Evolutionary conservation across 73 alveolate genomes (phyloP).

Genomic region (Symbiodinium pilosum): DNA sequence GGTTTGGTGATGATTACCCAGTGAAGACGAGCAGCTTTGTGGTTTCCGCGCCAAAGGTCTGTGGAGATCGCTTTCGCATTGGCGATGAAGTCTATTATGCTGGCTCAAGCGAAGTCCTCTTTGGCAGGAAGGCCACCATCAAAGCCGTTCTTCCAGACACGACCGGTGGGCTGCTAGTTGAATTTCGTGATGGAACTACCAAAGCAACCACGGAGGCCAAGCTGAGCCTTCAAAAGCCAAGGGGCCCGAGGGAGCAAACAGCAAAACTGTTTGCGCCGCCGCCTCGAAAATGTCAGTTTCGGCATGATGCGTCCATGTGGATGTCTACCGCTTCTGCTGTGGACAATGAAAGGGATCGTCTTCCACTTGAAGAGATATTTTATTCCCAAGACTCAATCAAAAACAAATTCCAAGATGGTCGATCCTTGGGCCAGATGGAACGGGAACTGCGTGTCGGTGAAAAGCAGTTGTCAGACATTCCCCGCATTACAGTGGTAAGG

Average conservation of each 20-base stretch:
- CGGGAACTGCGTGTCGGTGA: neutral
- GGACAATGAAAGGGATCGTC: neutral
- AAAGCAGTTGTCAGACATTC: neutral
- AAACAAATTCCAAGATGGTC: constrained; percentile 10
- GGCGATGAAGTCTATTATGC: constrained; percentile 28
- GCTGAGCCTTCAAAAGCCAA: neutral
- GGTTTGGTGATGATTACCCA: neutral
- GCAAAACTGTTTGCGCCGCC: neutral
- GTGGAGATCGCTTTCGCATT: neutral
- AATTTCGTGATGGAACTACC: constrained; percentile 15
- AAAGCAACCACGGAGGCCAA: neutral
- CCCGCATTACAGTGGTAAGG: constrained; percentile 26
- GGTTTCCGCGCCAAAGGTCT: neutral
- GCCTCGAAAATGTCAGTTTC: neutral
- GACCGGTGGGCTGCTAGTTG: neutral
- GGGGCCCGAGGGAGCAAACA: neutral
- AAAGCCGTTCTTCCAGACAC: neutral
- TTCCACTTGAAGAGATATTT: neutral
- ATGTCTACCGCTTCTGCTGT: neutral
- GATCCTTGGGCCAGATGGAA: neutral
- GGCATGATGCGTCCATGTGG: neutral
- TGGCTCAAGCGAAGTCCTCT: neutral
- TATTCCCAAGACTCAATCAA: constrained; percentile 32
- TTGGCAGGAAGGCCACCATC: constrained; percentile 19
- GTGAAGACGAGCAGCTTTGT: neutral